phyloP scores from a whole-genome alignment of 768 basidiomycete genomes.

The Dentipellis fragilis region DNA sequence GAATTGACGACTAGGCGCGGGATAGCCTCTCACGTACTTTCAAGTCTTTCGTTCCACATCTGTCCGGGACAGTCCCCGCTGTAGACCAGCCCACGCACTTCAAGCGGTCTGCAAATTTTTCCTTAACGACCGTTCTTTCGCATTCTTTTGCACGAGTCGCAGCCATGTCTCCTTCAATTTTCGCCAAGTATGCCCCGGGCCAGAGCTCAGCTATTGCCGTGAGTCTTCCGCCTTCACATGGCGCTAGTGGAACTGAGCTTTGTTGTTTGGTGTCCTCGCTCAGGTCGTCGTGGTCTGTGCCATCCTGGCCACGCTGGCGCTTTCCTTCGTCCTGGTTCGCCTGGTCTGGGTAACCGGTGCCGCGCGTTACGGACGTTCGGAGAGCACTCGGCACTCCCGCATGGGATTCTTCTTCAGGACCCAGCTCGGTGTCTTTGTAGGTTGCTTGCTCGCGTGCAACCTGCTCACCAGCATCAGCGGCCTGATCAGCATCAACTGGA shows the following conservation, averaged over 20 bases:
- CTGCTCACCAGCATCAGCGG: conserved; percentile 42
- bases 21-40: not conserved
- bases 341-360: conserved; percentile 11
- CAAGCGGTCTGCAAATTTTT: conserved; percentile 6
- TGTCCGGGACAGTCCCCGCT: conserved; percentile 17
- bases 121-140: conserved; percentile 13
- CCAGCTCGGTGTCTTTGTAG: conserved; percentile 61
- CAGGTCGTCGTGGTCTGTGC: conserved; percentile 6
- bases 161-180: not conserved
- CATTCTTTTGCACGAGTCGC: conserved; percentile 5
- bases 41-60: conserved; percentile 1
- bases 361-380: conserved; percentile 22
- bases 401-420: conserved; percentile 62
- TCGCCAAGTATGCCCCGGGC: not conserved
- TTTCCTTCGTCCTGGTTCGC: conserved; percentile 9
- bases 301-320: conserved; percentile 6
- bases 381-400: conserved; percentile 13
- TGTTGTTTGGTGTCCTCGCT: not conserved
- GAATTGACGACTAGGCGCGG: conserved; percentile 19
- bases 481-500: conserved; percentile 44
- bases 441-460: conserved; percentile 52
- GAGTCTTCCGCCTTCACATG: not conserved
- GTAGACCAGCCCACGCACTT: conserved; percentile 6
- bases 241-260: not conserved
- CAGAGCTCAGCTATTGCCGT: conserved; percentile 4